These are phyloP conservation scores for Salix purpurea DNA, from an alignment of 345 rosid genomes.

Conservation along the genomic window DNA sequence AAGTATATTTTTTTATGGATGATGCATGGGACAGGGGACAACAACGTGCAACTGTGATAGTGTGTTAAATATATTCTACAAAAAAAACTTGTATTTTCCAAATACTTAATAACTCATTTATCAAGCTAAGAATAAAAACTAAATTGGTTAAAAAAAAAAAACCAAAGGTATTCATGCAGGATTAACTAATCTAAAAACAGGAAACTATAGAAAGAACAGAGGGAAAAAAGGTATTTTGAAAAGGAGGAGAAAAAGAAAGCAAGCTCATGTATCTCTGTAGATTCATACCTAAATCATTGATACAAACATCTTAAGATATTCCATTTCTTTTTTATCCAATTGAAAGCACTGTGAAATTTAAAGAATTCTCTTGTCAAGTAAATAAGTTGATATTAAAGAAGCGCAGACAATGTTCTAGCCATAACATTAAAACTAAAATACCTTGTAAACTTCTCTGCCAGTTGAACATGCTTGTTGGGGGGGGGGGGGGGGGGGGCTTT, in stretches of 20 bases:
- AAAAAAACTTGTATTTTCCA: neutral
- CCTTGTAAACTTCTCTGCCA: constrained; percentile 84
- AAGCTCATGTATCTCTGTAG: constrained; percentile 13
- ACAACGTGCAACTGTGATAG: neutral
- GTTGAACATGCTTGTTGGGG: constrained; percentile 68
- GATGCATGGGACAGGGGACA: neutral
- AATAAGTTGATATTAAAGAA: constrained; percentile 2
- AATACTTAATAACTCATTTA: neutral
- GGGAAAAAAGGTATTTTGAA: neutral
- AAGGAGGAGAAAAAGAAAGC: neutral
- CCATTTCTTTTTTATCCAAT: constrained; percentile 61
- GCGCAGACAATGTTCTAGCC: neutral
- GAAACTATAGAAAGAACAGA: neutral
- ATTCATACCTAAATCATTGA: constrained; percentile 82
- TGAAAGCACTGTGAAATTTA: constrained; percentile 49
- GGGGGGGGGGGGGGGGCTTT: constrained; percentile 46
- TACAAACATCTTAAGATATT: constrained; percentile 76
- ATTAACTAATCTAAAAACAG: neutral
- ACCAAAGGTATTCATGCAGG: neutral
- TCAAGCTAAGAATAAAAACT: neutral
- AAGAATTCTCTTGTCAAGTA: constrained; percentile 10
- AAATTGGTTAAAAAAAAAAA: neutral
- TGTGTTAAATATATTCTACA: neutral
- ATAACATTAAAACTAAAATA: constrained; percentile 17
- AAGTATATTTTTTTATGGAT: constrained; percentile 3